Base-by-base conservation (phyloP, 1,284 basidiomycete species). In the Porogramme epimiltina region DNA sequence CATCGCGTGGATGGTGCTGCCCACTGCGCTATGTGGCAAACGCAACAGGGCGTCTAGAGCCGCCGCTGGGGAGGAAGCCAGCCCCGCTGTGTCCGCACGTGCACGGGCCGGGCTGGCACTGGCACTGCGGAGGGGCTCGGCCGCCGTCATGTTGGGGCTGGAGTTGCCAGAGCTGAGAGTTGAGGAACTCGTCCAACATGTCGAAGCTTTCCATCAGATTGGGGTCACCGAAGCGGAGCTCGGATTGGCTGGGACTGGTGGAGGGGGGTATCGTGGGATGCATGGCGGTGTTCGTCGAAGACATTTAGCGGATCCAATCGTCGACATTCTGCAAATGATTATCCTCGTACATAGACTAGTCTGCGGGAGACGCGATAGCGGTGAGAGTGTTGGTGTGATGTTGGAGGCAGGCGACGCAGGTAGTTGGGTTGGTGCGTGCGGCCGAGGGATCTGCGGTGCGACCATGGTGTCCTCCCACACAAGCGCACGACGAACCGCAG, bases 401-500 rank as follows among this genome's bases (percentile, higher is more conserved):
- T 52, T 84, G 81, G 2, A 87, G 66, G 54, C 85, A 88, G 22
- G 78, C 73, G 2, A 70, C 67, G 54, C 86, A 87, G 0, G 68
- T 64, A 22, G 63, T 65, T 0, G 82, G 79, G 52, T 79, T 78
- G 1, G 62, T 56, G 56, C 81, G 80, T 0, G 69, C 58, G 0
- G 69, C 71, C 23, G 61, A 62, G 25, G 70, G 63, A 26, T 71
- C 66, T 4, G 67, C 56, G 4, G 67, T 62, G 4, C 69, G 57
- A 11, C 62, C 73, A n/a, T 66, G 73, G 50, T 84, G 82, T 24
- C 79, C 70, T 3, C 80, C 78, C 2, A 78, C 73, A 49, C 82
- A 84, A 20, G 72, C 65, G 61, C 83, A 85, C 2, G 66, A 65
- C 33, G 77, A 73, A 19, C 81, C 82, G 56, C 83, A 85, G 18